Base-by-base conservation (phyloP, 305 asterid species). In the Plantago coronopus region DNA sequence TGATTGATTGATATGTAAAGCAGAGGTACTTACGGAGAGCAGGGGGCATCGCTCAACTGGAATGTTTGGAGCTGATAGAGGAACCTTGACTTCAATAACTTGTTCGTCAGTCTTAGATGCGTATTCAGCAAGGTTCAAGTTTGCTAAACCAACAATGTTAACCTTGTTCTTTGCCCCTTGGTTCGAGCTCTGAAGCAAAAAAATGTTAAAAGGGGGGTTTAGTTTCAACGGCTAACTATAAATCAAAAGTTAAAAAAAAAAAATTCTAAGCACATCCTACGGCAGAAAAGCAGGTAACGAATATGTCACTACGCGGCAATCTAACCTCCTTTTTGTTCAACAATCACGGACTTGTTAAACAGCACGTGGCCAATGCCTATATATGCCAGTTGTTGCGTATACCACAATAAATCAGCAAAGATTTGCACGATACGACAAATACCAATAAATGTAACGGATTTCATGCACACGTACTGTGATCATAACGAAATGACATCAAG, bases 91-190 rank as follows among this genome's bases (percentile, higher is more conserved):
- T 61, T 85, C 81, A 38, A 76, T 58, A 59, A 68, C 82, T 29
- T 71, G 76, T 46, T 80, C 95, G 63, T 75, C 85, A 55, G 59
- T 62, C 82, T 75, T 84, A 66, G 81, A 73, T 68, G 85, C 90
- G 58, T 73, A 85, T 66, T 85, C 95, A 59, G 95, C 95, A 61
- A 94, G 90, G 72, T 87, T 90, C 77, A 90, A 46, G 37, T 72
- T 44, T 17, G 90, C 88, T 13, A 83, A 64, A 57, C 96, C 97
- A 63, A 94, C 42, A 31, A 79, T 47, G 12, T 78, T 72, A 64
- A 71, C 47, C 86, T 83, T 94, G 77, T 73, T 84, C 76, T 83
- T 94, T 11, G 72, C 65, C 25, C 85, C 97, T 77, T 70, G 94
- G 66, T 74, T 78, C 70, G 62, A 31, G 56, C 78, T 85, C 96